A percentile compares a stretch with the other conserved stretches of the same genome.
phyloP scores from a whole-genome alignment of 2,329 filamentous ascomycete genomes.

The Diaporthe longicolla region DNA sequence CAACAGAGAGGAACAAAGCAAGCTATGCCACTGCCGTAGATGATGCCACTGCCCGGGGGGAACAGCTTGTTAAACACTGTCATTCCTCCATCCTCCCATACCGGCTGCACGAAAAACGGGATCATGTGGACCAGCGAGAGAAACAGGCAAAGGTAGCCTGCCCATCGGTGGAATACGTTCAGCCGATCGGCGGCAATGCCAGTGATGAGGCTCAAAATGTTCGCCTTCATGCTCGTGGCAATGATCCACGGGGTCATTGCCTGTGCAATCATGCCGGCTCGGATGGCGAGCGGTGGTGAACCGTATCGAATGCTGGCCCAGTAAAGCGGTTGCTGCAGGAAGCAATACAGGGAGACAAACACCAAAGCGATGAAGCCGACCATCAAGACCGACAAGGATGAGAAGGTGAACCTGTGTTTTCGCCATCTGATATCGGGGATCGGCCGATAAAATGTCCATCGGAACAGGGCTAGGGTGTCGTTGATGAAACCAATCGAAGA shows the following conservation, averaged over 20 bases:
- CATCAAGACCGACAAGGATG: constrained; percentile 80
- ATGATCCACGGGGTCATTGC: constrained; percentile 95
- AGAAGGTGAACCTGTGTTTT: constrained; percentile 81
- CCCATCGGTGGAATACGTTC: constrained; percentile 94
- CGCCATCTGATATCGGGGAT: constrained; percentile 80
- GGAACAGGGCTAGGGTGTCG: constrained; percentile 83
- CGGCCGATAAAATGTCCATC: constrained; percentile 91
- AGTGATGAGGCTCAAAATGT: constrained; percentile 85
- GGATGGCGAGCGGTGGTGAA: constrained; percentile 88
- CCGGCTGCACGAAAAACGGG: constrained; percentile 90
- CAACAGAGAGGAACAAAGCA: constrained; percentile 85
- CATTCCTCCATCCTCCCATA: constrained; percentile 85
- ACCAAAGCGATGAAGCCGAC: constrained; percentile 77
- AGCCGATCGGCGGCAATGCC: constrained; percentile 93
- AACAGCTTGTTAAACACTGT: constrained; percentile 80
- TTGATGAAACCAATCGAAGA: constrained; percentile 83
- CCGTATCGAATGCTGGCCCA: constrained; percentile 89
- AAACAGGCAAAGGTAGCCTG: constrained; percentile 87
- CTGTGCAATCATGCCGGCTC: constrained; percentile 92
- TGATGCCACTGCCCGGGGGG: constrained; percentile 72
- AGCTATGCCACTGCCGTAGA: constrained; percentile 89
- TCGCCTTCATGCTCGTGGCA: constrained; percentile 91
- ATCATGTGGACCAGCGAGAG: constrained; percentile 87
- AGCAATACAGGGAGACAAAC: constrained; percentile 86
- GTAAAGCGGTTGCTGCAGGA: constrained; percentile 89